These are phyloP conservation scores for Porcisia hertigi DNA, from an alignment of 208 protist species.

Conservation along the genomic window DNA sequence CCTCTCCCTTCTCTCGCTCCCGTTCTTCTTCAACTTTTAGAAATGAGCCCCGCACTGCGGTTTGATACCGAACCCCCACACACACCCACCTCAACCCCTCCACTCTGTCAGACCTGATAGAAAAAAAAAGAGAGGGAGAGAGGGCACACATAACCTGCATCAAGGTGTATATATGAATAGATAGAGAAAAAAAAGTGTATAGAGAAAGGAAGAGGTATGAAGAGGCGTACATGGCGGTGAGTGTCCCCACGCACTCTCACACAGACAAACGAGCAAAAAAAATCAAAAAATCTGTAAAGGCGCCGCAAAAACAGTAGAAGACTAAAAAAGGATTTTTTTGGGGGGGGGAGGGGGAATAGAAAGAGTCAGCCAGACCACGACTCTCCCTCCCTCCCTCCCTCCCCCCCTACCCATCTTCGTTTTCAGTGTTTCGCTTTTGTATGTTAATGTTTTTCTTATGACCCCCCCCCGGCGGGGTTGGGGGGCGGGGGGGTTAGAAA, in stretches of 20 bases:
- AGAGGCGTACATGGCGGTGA: neutral
- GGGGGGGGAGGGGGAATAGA: neutral
- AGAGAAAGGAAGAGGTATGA: neutral
- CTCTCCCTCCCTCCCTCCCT: neutral
- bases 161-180: too few species aligned
- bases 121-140: neutral
- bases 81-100: neutral
- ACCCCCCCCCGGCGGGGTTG: too few species aligned
- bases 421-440: neutral
- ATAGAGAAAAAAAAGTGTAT: too few species aligned
- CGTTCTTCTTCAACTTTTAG: neutral
- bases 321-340: neutral
- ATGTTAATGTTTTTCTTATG: neutral
- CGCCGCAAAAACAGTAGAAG: neutral
- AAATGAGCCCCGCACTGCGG: neutral
- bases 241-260: too few species aligned
- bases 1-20: neutral
- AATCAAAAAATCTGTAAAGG: neutral
- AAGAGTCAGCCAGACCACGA: neutral
- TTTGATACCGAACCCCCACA: neutral
- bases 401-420: neutral
- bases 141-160: neutral
- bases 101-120: neutral
- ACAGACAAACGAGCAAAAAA: neutral
- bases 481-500: neutral